Evolutionary conservation across 202 grass and related monocot species (phyloP), one percentile per base, ranked within the genome.

Genomic region (Dendrocalamus latiflorus): DNA sequence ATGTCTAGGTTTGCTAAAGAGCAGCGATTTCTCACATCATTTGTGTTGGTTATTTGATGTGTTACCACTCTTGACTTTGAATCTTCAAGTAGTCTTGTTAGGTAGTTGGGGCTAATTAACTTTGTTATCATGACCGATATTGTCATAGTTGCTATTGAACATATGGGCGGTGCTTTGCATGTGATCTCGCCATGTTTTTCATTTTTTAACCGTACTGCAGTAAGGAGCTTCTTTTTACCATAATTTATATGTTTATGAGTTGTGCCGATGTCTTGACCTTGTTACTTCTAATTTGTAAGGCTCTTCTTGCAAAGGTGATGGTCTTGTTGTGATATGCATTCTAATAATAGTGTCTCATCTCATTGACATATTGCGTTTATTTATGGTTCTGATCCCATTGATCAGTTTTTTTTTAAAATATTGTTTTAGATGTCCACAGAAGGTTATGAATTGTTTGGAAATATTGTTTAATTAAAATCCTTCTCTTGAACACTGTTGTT

Each of bases 1-100:
- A n/a, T n/a, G n/a, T n/a, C n/a, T n/a, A n/a, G n/a, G n/a, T n/a
- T 91, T 91, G 90, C 77, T 86, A 15, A 79, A 69, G 34, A 38
- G 10, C 36, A 42, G 54, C 3, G 24, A 58, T 43, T 83, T 59
- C 25, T 76, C 16, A 24, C 62, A 54, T 54, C 75, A 73, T 28
- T 56, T 60, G 15, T 72, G 6, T 25, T 36, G 38, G 42, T 45
- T 79, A 30, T 51, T 49, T 86, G 72, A 57, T 81, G 72, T 60
- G 60, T 73, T 68, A 30, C 26, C n/a, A 26, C 45, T 56, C n/a
- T n/a, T n/a, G n/a, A n/a, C n/a, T n/a, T n/a, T n/a, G 37, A 68
- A 39, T 58, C 41, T 45, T 71, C 50, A 57, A 74, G 21, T 76
- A 34, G 41, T 55, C 20, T 11, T 43, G 15, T 75, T 65, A 60